Base-by-base conservation (phyloP, 116 monocot species). In the Papilionanthe hybrid region DNA sequence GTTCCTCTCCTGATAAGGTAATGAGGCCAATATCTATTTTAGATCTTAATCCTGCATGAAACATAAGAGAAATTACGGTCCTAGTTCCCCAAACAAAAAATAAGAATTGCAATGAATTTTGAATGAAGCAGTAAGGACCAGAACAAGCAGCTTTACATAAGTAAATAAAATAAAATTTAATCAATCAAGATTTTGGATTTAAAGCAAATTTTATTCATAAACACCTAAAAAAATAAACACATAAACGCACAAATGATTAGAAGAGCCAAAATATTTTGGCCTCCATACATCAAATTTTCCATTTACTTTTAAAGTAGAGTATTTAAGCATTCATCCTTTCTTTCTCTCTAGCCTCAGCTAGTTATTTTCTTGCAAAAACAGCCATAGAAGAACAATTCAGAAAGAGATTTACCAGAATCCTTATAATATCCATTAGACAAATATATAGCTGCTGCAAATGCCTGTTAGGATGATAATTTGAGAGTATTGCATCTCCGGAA, bases 11-110 rank as follows among this genome's bases (percentile, higher is more conserved):
- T 25, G 78, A 77, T 32, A 86, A 86, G 67, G 44, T 82, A 37
- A 95, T 84, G 75, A 86, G 69, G 19, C 95, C 99, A 82, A 99
- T 81, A 85, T 99, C 99, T 78, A 95, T 78, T 87, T 86, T 94
- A 49, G 85, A 82, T 84, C 77, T 99, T 43, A 80, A 60, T 81
- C 99, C 99, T 99, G 90, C 77, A 81, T n/a, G 42, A 17, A 75
- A 15, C 25, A 22, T 42, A 27, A 75, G 10, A 28, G 22, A 75
- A 75, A 11, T 47, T 28, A 12, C 6, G 75, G 49, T 25, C 17
- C 5, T 4, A 20, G 42, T 27, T 75, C 49, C 20, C 44, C 42
- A 7, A 29, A 43, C 44, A 11, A 73, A 44, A 73, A 22, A 73
- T n/a, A 44, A 73, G 22, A 44, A 44, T 37, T 73, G 44, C 73